These are phyloP conservation scores for Misopates orontium DNA, from an alignment of 257 asterid species.

Conservation along the genomic window DNA sequence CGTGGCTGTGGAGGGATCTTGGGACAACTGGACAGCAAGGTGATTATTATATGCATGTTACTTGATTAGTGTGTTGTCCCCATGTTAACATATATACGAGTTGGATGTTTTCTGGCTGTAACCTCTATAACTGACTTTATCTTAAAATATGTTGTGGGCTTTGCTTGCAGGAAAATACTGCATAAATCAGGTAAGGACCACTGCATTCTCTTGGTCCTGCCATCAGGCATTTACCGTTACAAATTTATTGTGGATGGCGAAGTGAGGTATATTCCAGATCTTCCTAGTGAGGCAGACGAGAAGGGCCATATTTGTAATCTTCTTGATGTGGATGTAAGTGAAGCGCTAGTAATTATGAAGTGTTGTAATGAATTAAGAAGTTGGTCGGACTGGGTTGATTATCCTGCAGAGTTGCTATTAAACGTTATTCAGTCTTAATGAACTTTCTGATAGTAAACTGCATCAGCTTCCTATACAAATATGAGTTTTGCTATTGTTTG, in stretches of 20 bases:
- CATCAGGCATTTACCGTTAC: slow-evolving; percentile 75
- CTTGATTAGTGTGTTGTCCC: slow-evolving; percentile 12
- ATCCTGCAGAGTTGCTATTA: not conserved
- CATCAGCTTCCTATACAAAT: slow-evolving; percentile 20
- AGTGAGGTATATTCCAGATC: slow-evolving; percentile 65
- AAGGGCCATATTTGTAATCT: slow-evolving; percentile 61
- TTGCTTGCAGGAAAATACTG: slow-evolving; percentile 63
- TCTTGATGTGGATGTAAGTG: slow-evolving; percentile 82
- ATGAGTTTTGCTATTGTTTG: slow-evolving; percentile 4
- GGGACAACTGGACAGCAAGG: slow-evolving; percentile 97
- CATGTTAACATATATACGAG: slow-evolving; percentile 5
- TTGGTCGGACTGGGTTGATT: not conserved
- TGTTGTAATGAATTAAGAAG: slow-evolving; percentile 5
- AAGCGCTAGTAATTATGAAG: slow-evolving; percentile 19
- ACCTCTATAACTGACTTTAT: slow-evolving; percentile 8
- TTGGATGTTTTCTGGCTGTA: slow-evolving; percentile 4
- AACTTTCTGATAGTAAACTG: not conserved
- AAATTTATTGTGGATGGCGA: slow-evolving; percentile 82
- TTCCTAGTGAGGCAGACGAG: slow-evolving; percentile 73
- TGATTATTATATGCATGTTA: slow-evolving; percentile 27
- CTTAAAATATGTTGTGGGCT: slow-evolving; percentile 12
- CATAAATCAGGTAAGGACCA: slow-evolving; percentile 92
- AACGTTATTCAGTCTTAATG: not conserved
- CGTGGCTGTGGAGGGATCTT: slow-evolving; percentile 86
- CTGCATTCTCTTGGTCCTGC: slow-evolving; percentile 75